Percentiles rank a stretch among this genome's conserved stretches.
Evolutionary conservation across 352 stramenopile genomes (phyloP).

Genomic region (Pythium rishiriense): DNA sequence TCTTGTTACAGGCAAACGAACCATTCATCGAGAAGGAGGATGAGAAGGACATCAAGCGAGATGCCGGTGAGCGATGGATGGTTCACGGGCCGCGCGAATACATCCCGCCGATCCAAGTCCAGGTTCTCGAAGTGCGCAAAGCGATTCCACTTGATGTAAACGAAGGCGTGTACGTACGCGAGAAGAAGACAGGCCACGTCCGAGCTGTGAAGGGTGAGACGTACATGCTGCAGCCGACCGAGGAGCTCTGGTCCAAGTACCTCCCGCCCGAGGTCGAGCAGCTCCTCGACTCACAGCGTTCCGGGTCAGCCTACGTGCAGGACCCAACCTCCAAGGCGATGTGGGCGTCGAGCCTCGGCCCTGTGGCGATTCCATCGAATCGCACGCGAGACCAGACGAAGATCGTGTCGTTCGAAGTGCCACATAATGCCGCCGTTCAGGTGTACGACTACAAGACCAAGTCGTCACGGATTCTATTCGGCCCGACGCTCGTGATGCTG

Average conservation of each 20-base stretch:
- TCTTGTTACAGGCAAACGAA: slow-evolving; percentile 73
- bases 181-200: slow-evolving; percentile 75
- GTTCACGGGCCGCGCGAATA: slow-evolving; percentile 78
- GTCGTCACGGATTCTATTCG: slow-evolving; percentile 79
- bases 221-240: slow-evolving; percentile 81
- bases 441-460: slow-evolving; percentile 87
- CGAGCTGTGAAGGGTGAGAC: slow-evolving; percentile 72
- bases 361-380: background rate
- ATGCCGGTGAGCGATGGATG: slow-evolving; percentile 81
- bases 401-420: slow-evolving; percentile 79
- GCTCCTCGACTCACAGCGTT: slow-evolving; percentile 51
- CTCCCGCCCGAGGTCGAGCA: slow-evolving; percentile 65
- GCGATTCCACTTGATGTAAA: slow-evolving; percentile 79
- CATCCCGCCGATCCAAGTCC: slow-evolving; percentile 75
- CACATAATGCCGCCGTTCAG: slow-evolving; percentile 80
- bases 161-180: slow-evolving; percentile 79
- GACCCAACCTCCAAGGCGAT: slow-evolving; percentile 33
- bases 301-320: slow-evolving; percentile 60
- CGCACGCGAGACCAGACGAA: slow-evolving; percentile 51
- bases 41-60: slow-evolving; percentile 41
- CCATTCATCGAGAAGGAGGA: slow-evolving; percentile 52
- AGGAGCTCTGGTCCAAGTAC: slow-evolving; percentile 75
- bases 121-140: slow-evolving; percentile 72
- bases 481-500: slow-evolving; percentile 77
- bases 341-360: slow-evolving; percentile 14